Evolutionary conservation across 148 eudicot species (phyloP).

Genomic region (Nepenthes gracilis): DNA sequence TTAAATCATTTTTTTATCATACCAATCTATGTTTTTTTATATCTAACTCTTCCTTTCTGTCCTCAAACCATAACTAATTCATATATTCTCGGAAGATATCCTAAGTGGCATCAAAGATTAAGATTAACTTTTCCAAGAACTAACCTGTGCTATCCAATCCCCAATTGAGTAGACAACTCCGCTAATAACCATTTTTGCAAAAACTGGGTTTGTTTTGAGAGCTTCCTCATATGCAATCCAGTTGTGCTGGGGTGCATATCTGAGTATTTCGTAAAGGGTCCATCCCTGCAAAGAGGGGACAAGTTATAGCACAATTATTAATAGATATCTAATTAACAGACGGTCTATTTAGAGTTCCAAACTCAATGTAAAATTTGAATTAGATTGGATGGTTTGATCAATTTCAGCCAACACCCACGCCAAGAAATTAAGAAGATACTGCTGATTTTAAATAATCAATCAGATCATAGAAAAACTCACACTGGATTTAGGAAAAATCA

Average conservation of each 20-base stretch:
- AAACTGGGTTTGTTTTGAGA: constrained; percentile 75
- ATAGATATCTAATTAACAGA: background rate
- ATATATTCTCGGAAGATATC: background rate
- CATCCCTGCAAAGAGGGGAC: constrained; percentile 56
- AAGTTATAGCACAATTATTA: background rate
- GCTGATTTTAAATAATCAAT: no score
- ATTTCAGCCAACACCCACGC: no score
- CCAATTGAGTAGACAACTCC: constrained; percentile 95
- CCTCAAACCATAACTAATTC: no score
- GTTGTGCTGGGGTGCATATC: constrained; percentile 93
- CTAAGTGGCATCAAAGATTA: background rate
- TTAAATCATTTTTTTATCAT: no score
- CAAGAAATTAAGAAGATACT: no score
- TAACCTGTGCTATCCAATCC: constrained; percentile 99
- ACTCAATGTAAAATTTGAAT: background rate
- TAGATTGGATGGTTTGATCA: no score
- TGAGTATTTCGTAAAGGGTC: constrained; percentile 77
- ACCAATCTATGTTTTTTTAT: no score
- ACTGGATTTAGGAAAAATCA: no score
- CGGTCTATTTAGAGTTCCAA: background rate
- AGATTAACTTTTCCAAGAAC: constrained; percentile 10
- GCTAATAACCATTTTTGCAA: constrained; percentile 93
- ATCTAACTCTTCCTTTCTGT: no score
- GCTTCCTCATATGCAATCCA: constrained; percentile 94
- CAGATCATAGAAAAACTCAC: no score